A percentile compares a stretch with the other conserved stretches of the same genome.
phyloP scores from a whole-genome alignment of 2,329 filamentous ascomycete genomes.

The Parascedosporium putredinis region DNA sequence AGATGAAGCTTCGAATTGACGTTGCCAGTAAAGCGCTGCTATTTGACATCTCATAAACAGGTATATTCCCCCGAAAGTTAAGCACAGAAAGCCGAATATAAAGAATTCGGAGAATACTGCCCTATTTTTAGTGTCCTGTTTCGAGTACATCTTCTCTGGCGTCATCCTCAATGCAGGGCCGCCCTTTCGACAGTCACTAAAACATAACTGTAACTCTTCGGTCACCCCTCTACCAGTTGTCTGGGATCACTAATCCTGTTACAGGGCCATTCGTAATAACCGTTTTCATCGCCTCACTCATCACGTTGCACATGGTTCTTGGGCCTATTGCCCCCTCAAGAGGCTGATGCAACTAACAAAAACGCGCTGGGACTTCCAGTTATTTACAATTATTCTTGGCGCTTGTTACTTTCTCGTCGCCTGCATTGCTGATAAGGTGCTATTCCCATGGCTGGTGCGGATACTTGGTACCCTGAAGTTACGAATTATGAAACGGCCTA shows the following conservation, averaged over 20 bases:
- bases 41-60: slow-evolving; percentile 20
- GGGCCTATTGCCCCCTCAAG: slow-evolving; percentile 58
- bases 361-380: slow-evolving; percentile 61
- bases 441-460: slow-evolving; percentile 61
- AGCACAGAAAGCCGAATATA: slow-evolving; percentile 72
- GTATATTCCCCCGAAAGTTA: slow-evolving; percentile 70
- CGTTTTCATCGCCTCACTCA: slow-evolving; percentile 54
- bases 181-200: slow-evolving; percentile 75
- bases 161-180: slow-evolving; percentile 84
- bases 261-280: slow-evolving; percentile 76
- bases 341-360: slow-evolving; percentile 77
- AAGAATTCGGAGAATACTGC: slow-evolving; percentile 90
- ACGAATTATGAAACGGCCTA: slow-evolving; percentile 47
- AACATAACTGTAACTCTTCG: slow-evolving; percentile 55
- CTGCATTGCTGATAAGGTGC: slow-evolving; percentile 59
- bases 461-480: slow-evolving; percentile 52
- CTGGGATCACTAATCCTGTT: slow-evolving; percentile 1
- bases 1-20: slow-evolving; percentile 13
- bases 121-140: slow-evolving; percentile 82
- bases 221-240: not conserved
- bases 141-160: slow-evolving; percentile 87
- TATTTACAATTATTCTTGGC: slow-evolving; percentile 63
- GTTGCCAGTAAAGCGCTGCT: not conserved
- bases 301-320: slow-evolving; percentile 73
- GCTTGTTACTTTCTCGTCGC: slow-evolving; percentile 56